Conservation (phyloP, 164 flowering plant species). For the Macadamia integrifolia region DNA sequence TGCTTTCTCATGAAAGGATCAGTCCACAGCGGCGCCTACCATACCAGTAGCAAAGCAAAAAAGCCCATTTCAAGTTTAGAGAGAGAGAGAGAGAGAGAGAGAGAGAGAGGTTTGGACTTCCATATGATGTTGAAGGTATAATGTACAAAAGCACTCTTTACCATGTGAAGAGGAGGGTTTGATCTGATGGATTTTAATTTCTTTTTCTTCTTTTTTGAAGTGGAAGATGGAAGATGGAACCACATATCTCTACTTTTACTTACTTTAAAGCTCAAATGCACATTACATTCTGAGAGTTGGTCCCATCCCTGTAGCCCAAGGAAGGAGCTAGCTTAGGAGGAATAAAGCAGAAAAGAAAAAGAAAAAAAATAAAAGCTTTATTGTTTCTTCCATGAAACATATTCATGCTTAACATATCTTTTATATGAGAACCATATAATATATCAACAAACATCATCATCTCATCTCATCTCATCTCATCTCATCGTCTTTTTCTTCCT, state of each 20-base stretch:
- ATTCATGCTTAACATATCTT: constrained; percentile 22
- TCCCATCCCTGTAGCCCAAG: constrained; percentile 44
- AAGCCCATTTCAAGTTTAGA: constrained; percentile 17
- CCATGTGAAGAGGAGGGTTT: constrained; percentile 36
- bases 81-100: constrained; percentile 10
- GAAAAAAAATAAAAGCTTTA: constrained; percentile 25
- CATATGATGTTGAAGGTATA: constrained; percentile 16
- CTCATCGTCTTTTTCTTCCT: constrained; percentile 11
- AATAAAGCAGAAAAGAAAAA: constrained; percentile 39
- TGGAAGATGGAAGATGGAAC: constrained; percentile 34
- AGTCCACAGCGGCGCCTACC: constrained; percentile 9
- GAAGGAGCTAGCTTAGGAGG: constrained; percentile 21
- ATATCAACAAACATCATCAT: constrained; percentile 31
- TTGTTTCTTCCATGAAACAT: constrained; percentile 37
- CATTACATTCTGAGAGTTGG: constrained; percentile 30
- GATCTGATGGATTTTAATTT: constrained; percentile 12
- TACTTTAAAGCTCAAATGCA: constrained; percentile 45
- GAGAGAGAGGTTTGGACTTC: neutral
- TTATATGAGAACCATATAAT: constrained; percentile 40
- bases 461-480: constrained; percentile 1
- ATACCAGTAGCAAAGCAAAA: constrained; percentile 9
- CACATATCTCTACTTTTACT: constrained; percentile 29
- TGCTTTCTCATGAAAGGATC: constrained; percentile 10
- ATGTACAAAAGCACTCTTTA: constrained; percentile 63
- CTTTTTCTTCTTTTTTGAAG: constrained; percentile 27